Conservation (phyloP, 2,329 filamentous ascomycete genomes). For the Aureobasidium vineae region DNA sequence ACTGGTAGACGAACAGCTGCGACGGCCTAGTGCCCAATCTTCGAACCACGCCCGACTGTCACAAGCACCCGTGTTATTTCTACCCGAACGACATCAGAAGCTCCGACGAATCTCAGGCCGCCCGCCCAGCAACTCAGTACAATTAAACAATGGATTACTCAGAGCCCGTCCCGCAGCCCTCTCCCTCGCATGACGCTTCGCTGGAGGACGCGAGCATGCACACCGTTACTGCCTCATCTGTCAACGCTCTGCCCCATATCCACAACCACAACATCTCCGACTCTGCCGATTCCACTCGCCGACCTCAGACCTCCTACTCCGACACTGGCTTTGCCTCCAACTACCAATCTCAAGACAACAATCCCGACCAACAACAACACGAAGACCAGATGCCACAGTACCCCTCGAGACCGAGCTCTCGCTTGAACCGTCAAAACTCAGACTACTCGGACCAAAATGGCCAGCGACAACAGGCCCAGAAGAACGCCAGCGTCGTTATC, state of each 20-base stretch:
- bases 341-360: slow-evolving; percentile 46
- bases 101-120: slow-evolving; percentile 3
- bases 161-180: slow-evolving; percentile 10
- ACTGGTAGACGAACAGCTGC: slow-evolving; percentile 21
- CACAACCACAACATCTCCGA: slow-evolving; percentile 42
- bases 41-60: neutral
- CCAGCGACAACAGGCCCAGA: slow-evolving; percentile 45
- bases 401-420: slow-evolving; percentile 43
- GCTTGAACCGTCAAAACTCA: slow-evolving; percentile 29
- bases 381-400: slow-evolving; percentile 34
- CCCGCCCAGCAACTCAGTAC: neutral
- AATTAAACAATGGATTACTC: slow-evolving; percentile 21
- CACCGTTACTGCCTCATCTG: slow-evolving; percentile 47
- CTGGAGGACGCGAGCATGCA: slow-evolving; percentile 51
- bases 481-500: slow-evolving; percentile 76
- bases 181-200: slow-evolving; percentile 34
- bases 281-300: slow-evolving; percentile 45
- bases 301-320: slow-evolving; percentile 56
- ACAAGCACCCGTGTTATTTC: slow-evolving; percentile 7
- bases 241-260: slow-evolving; percentile 42
- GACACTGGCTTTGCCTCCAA: slow-evolving; percentile 50
- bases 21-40: slow-evolving; percentile 20
- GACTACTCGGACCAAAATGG: slow-evolving; percentile 38
- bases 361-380: slow-evolving; percentile 39
- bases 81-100: neutral